Base-by-base conservation (phyloP, 2,329 filamentous ascomycete species). In the Stachybotrys chartarum region DNA sequence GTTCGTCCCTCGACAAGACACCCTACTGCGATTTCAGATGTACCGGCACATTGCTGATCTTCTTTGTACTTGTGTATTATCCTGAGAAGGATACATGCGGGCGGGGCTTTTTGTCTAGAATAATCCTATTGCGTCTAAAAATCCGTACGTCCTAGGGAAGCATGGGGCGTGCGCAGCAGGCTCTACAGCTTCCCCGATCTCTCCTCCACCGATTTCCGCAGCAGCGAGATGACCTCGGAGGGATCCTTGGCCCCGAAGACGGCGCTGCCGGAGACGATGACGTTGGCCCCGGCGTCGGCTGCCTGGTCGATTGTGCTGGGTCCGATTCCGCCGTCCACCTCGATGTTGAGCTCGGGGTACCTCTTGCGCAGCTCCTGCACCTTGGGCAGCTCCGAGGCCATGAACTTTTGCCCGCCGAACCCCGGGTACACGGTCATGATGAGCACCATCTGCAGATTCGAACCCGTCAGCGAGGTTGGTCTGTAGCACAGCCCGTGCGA, bases 341-440 rank as follows among this genome's bases (percentile, higher is more conserved):
- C 94, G 65, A 99, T 99, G 75, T 97, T 94, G 59, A 99, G 76
- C 6, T 96, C 82, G 3, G 94, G 93, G 70, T 97, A 99, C 66
- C 83, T 85, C 68, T 86, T 77, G 57, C 94, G 85, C 63, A 99
- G 79, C 45, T 87, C 91, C 61, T 87, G 75, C 30, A 99, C 94
- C 77, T 99, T 99, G 68, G 93, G 91, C 62, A 99, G 83, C 76
- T 96, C 91, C 7, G 90, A 90, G 12, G 91, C 86, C 91, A 97
- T 97, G 79, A 99, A 99, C 69, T 96, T 97, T 70, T 99, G 94
- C 7, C 94, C 94, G 59, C 94, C 94, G 68, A 99, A 99, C 50
- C 94, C 94, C 49, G 94, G 94, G 74, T 99, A 84, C 48, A 99
- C 94, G 1, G 94, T 99, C 94, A 99, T 99, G 58, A 99, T 83